These are phyloP conservation scores for Lagenaria siceraria DNA, from an alignment of 306 rosid genomes.

Conservation along the genomic window DNA sequence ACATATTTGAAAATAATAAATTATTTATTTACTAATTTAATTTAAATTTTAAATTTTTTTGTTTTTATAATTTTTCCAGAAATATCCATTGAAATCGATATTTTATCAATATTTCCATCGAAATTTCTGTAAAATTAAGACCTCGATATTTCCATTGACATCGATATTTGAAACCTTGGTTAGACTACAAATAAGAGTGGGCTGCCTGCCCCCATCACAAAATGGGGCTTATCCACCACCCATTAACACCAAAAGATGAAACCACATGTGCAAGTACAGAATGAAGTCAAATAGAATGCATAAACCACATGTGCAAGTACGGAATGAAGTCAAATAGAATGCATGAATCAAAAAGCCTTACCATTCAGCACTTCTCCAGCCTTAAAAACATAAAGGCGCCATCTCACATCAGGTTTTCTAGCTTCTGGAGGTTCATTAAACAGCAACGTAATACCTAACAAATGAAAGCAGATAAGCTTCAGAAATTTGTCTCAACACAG, in stretches of 20 bases:
- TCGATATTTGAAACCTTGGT: no score
- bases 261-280: background rate
- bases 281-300: background rate
- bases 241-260: conserved; percentile 1
- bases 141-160: no score
- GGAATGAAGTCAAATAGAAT: background rate
- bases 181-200: background rate
- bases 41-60: no score
- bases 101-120: no score
- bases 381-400: conserved; percentile 98
- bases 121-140: no score
- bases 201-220: background rate
- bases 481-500: background rate
- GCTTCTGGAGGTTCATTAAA: conserved; percentile 83
- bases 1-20: no score
- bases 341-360: conserved; percentile 15
- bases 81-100: no score
- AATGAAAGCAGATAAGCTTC: conserved; percentile 7
- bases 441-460: conserved; percentile 67
- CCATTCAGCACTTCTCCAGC: conserved; percentile 87
- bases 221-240: background rate
- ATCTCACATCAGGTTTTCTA: conserved; percentile 65
- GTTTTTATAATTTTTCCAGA: no score
- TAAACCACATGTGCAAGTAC: background rate
- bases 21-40: no score